Percentiles rank a stretch among this genome's conserved stretches.
Conservation (phyloP, 2,329 filamentous ascomycete genomes). For the Tolypocladium sp. region DNA sequence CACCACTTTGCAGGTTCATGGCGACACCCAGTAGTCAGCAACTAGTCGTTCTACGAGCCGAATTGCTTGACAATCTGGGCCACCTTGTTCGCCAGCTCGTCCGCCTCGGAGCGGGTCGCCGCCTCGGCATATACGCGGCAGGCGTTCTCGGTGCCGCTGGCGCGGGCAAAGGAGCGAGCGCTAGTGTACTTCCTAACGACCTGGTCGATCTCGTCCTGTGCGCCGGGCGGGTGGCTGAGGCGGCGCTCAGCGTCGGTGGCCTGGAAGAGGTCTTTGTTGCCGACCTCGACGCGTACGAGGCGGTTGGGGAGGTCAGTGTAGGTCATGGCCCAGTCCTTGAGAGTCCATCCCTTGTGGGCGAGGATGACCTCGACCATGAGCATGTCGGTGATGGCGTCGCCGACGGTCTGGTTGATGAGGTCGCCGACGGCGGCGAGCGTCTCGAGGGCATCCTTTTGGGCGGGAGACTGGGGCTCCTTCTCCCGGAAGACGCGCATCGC, state of each 20-base stretch:
- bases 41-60: conserved; percentile 17
- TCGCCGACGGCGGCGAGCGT: conserved; percentile 76
- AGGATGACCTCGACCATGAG: conserved; percentile 93
- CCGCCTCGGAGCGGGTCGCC: conserved; percentile 77
- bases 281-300: conserved; percentile 86
- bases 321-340: conserved; percentile 84
- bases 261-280: conserved; percentile 79
- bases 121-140: conserved; percentile 95
- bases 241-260: conserved; percentile 88
- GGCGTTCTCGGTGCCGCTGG: conserved; percentile 91
- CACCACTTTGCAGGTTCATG: neutral
- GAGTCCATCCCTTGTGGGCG: conserved; percentile 86
- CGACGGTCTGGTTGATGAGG: conserved; percentile 96
- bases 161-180: conserved; percentile 82
- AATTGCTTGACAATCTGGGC: conserved; percentile 62
- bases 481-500: conserved; percentile 71
- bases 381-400: conserved; percentile 92
- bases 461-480: conserved; percentile 79
- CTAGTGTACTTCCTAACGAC: conserved; percentile 85
- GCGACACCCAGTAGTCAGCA: neutral
- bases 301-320: conserved; percentile 93
- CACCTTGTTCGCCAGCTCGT: conserved; percentile 81
- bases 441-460: conserved; percentile 81
- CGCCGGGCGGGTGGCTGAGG: conserved; percentile 67
- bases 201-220: conserved; percentile 79